Evolutionary conservation across 225 moss, liverwort and hornwort species (phyloP), one percentile per base, ranked within the genome.

Genomic region (Sphagnum tenellum): DNA sequence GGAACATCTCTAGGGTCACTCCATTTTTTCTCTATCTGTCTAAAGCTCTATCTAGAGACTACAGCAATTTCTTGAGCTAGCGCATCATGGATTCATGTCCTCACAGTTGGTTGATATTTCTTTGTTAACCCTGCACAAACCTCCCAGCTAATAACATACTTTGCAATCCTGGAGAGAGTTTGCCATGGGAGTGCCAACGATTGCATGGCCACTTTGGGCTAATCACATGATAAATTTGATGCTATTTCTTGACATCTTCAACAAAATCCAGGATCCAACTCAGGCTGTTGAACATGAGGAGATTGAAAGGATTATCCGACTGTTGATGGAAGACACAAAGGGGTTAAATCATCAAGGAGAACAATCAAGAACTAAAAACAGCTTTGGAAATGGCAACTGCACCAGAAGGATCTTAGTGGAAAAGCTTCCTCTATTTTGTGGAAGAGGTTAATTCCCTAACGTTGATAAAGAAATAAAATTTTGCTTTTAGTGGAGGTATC

Each of bases 351-450:
- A 66, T 84, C 68, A 57, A 5, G 3, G 10, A 12, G 0, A 73
- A 64, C 61, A 65, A 54, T 6, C 0, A 45, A 63, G 11, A 75
- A 44, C 53, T 77, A 3, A 58, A 75, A 1, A 58, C 29, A 51
- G 3, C 12, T 49, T 49, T 79, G 4, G 76, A 74, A 51, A 74
- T 57, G 59, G 76, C 79, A 0, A 46, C 70, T 0, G 9, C 70
- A 2, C 72, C 74, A 13, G 79, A 74, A 1, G 83, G 83, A 7
- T 77, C 79, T n/a, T 79, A 79, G 8, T 4, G 65, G 3, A 61
- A 8, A 5, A 74, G 70, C 56, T 54, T 83, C 4, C 62, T 71
- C 29, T 59, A 55, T 0, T 79, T 83, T 6, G 29, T 29, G 29
- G 29, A 29, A 29, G 29, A 29, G 29, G 70, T 83, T 56, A 47